Conservation (phyloP, 345 rosid species). For the Psidium friedrichsthalianum region DNA sequence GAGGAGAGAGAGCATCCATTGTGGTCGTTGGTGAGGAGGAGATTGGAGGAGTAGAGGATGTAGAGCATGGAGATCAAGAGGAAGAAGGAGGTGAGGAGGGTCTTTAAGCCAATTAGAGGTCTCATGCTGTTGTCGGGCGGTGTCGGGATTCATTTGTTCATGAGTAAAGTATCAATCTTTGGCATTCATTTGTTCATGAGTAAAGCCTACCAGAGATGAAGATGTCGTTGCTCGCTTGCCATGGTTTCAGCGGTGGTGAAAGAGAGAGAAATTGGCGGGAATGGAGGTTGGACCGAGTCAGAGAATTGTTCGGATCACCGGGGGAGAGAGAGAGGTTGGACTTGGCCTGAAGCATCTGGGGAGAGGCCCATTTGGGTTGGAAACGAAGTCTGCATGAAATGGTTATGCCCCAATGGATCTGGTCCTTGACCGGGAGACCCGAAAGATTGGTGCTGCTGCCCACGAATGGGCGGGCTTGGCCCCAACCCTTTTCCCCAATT, state of each 20-base stretch:
- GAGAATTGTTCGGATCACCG: constrained; percentile 35
- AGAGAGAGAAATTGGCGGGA: constrained; percentile 1
- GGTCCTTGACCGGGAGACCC: not conserved
- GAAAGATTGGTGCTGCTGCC: not conserved
- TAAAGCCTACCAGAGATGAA: not conserved
- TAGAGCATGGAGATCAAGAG: constrained; percentile 30
- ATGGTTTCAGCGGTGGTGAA: constrained; percentile 1
- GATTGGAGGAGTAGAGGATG: constrained; percentile 38
- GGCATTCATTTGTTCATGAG: not conserved
- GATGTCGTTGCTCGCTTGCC: not conserved
- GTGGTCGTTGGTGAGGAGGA: constrained; percentile 16
- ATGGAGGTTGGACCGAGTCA: constrained; percentile 7
- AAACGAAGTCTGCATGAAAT: not conserved
- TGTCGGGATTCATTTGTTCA: constrained; percentile 4
- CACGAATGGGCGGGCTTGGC: not conserved
- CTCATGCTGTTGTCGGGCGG: constrained; percentile 12
- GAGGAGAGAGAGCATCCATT: constrained; percentile 11
- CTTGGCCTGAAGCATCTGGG: not conserved
- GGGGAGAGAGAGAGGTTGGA: not conserved
- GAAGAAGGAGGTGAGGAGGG: constrained; percentile 34
- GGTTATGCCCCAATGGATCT: not conserved
- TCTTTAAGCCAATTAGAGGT: constrained; percentile 14
- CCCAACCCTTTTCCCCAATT: not conserved
- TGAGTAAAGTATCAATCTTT: not conserved
- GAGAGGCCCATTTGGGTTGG: not conserved